phyloP scores from a whole-genome alignment of 164 flowering plant genomes.

The Berberis thunbergii region DNA sequence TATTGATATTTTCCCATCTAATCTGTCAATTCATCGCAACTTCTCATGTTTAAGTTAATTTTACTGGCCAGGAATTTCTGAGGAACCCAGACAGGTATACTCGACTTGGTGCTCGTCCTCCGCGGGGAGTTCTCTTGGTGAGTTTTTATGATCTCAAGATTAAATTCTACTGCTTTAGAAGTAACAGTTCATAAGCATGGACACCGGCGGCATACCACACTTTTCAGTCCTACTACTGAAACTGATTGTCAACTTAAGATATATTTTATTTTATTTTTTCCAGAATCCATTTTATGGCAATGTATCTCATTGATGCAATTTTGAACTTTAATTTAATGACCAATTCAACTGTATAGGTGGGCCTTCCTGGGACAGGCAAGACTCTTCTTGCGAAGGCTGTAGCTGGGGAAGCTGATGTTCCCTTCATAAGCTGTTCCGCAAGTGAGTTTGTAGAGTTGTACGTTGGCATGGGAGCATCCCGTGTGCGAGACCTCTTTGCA shows the following conservation, averaged over 20 bases:
- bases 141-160: slow-evolving; percentile 18
- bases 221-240: too few relatives aligned
- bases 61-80: slow-evolving; percentile 73
- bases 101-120: slow-evolving; percentile 96
- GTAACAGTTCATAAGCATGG: too few relatives aligned
- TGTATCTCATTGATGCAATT: not conserved
- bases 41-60: slow-evolving; percentile 2
- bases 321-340: slow-evolving; percentile 8
- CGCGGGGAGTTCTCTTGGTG: slow-evolving; percentile 97
- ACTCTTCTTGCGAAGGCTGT: slow-evolving; percentile 98
- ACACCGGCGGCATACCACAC: too few relatives aligned
- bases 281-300: too few relatives aligned
- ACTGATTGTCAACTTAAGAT: too few relatives aligned
- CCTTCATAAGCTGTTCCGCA: slow-evolving; percentile 95
- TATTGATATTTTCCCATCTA: too few relatives aligned
- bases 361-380: slow-evolving; percentile 99
- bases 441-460: slow-evolving; percentile 96
- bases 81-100: slow-evolving; percentile 81
- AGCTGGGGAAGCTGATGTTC: slow-evolving; percentile 99
- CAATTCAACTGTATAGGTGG: slow-evolving; percentile 58
- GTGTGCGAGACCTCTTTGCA: slow-evolving; percentile 93
- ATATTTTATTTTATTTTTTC: too few relatives aligned
- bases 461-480: slow-evolving; percentile 99
- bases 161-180: too few relatives aligned
- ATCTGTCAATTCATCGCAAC: too few relatives aligned